Conservation (phyloP, 805 yeast species). For the Wickerhamiella brachini region DNA sequence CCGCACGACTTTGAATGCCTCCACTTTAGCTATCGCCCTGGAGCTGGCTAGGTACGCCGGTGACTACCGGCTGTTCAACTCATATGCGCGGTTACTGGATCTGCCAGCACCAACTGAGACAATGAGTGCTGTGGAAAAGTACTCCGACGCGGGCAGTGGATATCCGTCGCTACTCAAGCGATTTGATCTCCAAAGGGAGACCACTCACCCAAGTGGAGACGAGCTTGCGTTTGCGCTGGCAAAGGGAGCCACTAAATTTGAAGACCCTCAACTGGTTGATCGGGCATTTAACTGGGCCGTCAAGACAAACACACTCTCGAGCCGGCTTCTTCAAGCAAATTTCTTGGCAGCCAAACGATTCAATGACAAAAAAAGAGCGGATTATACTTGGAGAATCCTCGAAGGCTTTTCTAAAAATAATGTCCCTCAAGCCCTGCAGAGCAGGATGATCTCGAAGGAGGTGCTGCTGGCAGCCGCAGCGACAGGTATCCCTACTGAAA, state of each 20-base stretch:
- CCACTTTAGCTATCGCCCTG: slow-evolving; percentile 10
- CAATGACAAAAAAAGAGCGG: slow-evolving; percentile 2
- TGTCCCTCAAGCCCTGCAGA: neutral
- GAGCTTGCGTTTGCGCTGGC: slow-evolving; percentile 3
- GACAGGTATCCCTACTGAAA: too few species aligned
- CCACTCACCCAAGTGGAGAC: neutral
- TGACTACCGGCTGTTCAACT: slow-evolving; percentile 2
- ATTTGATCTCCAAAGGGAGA: neutral
- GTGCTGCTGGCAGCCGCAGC: neutral
- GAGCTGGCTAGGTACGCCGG: slow-evolving; percentile 8
- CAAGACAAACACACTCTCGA: neutral
- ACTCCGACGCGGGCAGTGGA: neutral
- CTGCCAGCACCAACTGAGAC: neutral
- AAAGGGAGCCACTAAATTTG: neutral
- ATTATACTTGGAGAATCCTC: neutral
- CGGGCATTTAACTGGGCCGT: slow-evolving; percentile 5
- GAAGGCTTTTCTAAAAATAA: neutral
- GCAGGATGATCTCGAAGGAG: neutral
- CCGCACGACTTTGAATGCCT: slow-evolving; percentile 9
- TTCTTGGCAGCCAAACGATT: slow-evolving; percentile 1
- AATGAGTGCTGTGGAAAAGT: neutral
- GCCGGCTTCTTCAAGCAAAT: neutral
- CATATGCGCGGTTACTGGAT: slow-evolving; percentile 1
- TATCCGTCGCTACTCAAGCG: neutral
- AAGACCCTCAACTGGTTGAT: slow-evolving; percentile 1